phyloP scores from a whole-genome alignment of 2,329 filamentous ascomycete species.

The Lachnellula willkommii region DNA sequence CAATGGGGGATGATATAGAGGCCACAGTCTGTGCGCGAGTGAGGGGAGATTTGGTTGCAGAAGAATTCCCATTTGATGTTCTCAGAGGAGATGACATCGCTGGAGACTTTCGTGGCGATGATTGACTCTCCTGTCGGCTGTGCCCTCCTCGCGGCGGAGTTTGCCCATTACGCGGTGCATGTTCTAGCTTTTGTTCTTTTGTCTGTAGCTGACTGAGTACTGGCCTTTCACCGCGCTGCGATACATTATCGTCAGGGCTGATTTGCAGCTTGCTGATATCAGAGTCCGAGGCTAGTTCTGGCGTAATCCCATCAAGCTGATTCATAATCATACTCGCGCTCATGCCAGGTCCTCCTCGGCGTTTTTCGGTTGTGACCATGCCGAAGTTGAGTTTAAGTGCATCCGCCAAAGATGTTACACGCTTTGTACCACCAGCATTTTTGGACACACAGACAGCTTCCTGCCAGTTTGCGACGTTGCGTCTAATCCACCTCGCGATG shows the following conservation, averaged over 20 bases:
- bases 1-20: slow-evolving; percentile 20
- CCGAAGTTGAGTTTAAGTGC: slow-evolving; percentile 96
- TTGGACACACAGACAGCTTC: slow-evolving; percentile 96
- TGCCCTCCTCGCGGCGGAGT: slow-evolving; percentile 18
- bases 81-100: slow-evolving; percentile 22
- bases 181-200: slow-evolving; percentile 13
- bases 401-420: slow-evolving; percentile 92
- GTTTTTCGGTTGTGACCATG: slow-evolving; percentile 82
- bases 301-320: slow-evolving; percentile 57
- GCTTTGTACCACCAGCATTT: slow-evolving; percentile 94
- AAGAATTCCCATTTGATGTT: slow-evolving; percentile 13
- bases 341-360: slow-evolving; percentile 59
- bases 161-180: slow-evolving; percentile 8
- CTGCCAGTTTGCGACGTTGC: slow-evolving; percentile 80
- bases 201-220: slow-evolving; percentile 14
- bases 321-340: slow-evolving; percentile 72
- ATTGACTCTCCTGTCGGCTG: slow-evolving; percentile 22
- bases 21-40: slow-evolving; percentile 18
- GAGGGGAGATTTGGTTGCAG: slow-evolving; percentile 20
- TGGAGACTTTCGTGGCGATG: slow-evolving; percentile 21
- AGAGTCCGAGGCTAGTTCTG: slow-evolving; percentile 39
- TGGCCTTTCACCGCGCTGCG: slow-evolving; percentile 6
- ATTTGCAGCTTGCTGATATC: slow-evolving; percentile 28
- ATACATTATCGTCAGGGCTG: slow-evolving; percentile 13
- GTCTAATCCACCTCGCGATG: slow-evolving; percentile 90